phyloP scores from a whole-genome alignment of 2,329 filamentous ascomycete species.

The Colletotrichum sp. region DNA sequence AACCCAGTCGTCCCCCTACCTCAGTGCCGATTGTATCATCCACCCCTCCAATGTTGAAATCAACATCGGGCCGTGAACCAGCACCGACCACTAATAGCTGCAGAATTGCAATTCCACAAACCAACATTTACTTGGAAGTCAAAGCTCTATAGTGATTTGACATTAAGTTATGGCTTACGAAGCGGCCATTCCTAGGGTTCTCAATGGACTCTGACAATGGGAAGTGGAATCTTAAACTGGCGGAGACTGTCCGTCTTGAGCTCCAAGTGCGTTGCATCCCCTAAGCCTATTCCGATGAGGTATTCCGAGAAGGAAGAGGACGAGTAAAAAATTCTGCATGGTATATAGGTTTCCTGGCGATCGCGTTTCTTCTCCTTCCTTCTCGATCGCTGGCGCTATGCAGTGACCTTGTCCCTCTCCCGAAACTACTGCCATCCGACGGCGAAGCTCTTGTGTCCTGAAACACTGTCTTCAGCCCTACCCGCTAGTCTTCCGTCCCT shows the following conservation, averaged over 20 bases:
- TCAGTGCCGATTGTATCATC: neutral
- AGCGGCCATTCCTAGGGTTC: neutral
- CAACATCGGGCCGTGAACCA: neutral
- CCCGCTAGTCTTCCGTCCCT: neutral
- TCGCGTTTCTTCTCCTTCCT: neutral
- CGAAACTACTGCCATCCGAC: neutral
- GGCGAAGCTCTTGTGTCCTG: neutral
- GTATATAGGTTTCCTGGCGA: neutral
- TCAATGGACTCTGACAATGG: neutral
- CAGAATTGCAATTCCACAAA: neutral
- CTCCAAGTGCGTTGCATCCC: neutral
- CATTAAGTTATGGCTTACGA: neutral
- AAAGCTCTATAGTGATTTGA: neutral
- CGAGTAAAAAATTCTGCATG: neutral
- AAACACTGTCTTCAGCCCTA: neutral
- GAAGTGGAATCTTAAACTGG: neutral
- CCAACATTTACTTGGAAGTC: neutral
- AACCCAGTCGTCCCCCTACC: neutral
- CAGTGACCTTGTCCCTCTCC: neutral
- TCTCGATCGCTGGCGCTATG: neutral
- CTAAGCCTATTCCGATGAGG: neutral
- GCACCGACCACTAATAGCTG: neutral
- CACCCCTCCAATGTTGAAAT: slow-evolving; percentile 9
- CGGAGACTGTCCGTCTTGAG: neutral
- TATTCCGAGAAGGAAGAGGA: neutral